Evolutionary conservation across 2,329 filamentous ascomycete genomes (phyloP), one percentile per base, ranked within the genome.

Genomic region (Hypoxylon sp.): DNA sequence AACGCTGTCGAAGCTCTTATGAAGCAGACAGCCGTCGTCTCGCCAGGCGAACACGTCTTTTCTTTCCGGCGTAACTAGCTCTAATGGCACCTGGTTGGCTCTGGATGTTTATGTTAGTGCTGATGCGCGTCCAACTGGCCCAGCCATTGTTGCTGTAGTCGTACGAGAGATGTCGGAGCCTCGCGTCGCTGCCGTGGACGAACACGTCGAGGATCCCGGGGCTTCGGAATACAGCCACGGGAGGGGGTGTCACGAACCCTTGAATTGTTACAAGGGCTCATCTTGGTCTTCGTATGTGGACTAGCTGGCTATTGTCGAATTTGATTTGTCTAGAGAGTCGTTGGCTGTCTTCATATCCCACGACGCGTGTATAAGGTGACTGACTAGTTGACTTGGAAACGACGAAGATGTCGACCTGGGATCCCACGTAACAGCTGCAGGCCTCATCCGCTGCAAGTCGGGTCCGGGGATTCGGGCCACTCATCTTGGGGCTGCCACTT

Each of bases 41-140:
- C 59, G 26, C 53, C 43, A 56, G 7, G 59, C 59, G 26, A 62
- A 62, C 32, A 62, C 59, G 34, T 62, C 54, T n/a, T 57, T 15
- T 24, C 32, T 62, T 15, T 53, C 32, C 26, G 53, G 53, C 13
- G 41, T 26, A 7, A 11, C 15, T n/a, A 7, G 15, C 15, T n/a
- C 59, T 62, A 11, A 62, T 48, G 7, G 41, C 59, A 10, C 54
- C 53, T 5, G 59, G 59, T 19, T 57, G 59, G 22, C 53, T 48
- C 37, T 62, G 13, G 15, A 62, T 57, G 17, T 48, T 57, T 15
- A 26, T 62, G 8, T 48, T 20, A 1, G 32, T 43, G 19, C 56
- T 59, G 43, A 62, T 44, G 6, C 52, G 47, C 19, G 41, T 57
- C 59, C 59, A 62, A 8, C 39, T 13, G 13, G 59, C 13, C 59